Conservation (phyloP, 768 basidiomycete genomes). For the Nevesoporus exiguus region DNA sequence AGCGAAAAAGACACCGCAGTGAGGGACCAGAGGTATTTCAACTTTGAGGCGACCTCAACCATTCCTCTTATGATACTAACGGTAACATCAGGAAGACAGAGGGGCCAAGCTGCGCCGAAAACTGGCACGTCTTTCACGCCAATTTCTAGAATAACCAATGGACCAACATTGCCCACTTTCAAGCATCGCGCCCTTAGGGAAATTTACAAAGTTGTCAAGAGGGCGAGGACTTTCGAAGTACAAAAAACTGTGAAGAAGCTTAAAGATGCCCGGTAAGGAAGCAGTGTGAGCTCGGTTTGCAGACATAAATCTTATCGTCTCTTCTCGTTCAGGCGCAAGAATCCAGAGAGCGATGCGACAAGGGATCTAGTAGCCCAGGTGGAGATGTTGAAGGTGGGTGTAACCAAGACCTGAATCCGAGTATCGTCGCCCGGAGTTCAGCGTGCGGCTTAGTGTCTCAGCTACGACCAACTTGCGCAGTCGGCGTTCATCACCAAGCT, state of each 20-base stretch:
- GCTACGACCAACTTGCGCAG: constrained; percentile 55
- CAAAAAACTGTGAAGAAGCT: constrained; percentile 82
- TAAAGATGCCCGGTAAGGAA: constrained; percentile 64
- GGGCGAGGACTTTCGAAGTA: constrained; percentile 75
- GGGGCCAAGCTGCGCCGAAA: constrained; percentile 47
- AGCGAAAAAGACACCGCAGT: constrained; percentile 42
- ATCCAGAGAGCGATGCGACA: constrained; percentile 37
- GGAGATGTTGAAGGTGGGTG: constrained; percentile 58
- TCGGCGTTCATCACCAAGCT: constrained; percentile 71
- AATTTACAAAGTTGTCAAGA: constrained; percentile 73
- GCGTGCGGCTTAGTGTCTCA: constrained; percentile 43
- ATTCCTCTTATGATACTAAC: background rate
- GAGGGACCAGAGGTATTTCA: constrained; percentile 32
- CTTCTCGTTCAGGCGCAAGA: constrained; percentile 32
- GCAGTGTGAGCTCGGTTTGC: background rate
- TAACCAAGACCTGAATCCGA: background rate
- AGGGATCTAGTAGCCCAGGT: constrained; percentile 58
- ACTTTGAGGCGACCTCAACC: background rate
- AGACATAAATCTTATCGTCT: background rate
- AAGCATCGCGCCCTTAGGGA: constrained; percentile 78
- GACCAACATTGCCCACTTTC: constrained; percentile 12
- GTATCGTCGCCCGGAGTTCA: background rate
- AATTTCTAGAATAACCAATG: constrained; percentile 5
- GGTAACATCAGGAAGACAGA: constrained; percentile 36
- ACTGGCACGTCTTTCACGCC: constrained; percentile 43